Base-by-base conservation (phyloP, 768 basidiomycete genomes). In the Rhodotorula sphaerocarpa region DNA sequence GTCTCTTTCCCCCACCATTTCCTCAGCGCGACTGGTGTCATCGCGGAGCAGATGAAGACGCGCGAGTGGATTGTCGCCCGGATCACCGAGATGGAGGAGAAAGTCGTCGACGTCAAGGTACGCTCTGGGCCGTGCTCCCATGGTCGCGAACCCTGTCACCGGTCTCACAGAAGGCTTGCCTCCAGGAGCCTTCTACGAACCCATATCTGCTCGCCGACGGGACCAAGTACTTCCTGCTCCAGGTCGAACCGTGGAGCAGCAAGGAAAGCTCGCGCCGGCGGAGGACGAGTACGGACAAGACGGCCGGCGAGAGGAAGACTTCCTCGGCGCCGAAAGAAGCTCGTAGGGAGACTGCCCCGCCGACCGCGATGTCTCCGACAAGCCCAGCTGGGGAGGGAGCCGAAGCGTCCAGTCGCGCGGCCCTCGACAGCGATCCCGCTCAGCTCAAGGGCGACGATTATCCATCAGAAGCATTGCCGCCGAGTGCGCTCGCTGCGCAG, bases 1-100 rank as follows among this genome's bases (percentile, higher is more conserved):
- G 87, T 96, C 14, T 90, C 88, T 16, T 93, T 92, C 76, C 95
- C 95, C 51, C 93, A 97, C 76, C 92, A 96, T 76, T 99, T 99
- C 78, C 81, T 99, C 41, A 84, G 89, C 74, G 87, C 89, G 7
- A 87, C 85, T 2, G 87, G 85, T 3, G 84, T 86, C 69, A 79
- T 96, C 50, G 87, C 84, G 27, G 91, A 95, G 71, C 88, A 91
- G 74, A 79, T 95, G 63, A 88, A 87, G 77, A 84, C 83, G 20
- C 80, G 91, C 39, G 93, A 96, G 76, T 96, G 74, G 90, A 88
- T 92, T 70, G 90, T 93, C 27, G 90, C 90, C 10, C 80, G 90
- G 66, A 92, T 93, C 73, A 90, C 87, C 0, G 86, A 84, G 21
- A 87, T 93, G 57, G 80, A 86, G 2, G 90, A 93, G 74, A 82